Evolutionary conservation across 805 yeast genomes (phyloP), one percentile per base, ranked within the genome.

Genomic region (Sugiyamaella lignohabitans): DNA sequence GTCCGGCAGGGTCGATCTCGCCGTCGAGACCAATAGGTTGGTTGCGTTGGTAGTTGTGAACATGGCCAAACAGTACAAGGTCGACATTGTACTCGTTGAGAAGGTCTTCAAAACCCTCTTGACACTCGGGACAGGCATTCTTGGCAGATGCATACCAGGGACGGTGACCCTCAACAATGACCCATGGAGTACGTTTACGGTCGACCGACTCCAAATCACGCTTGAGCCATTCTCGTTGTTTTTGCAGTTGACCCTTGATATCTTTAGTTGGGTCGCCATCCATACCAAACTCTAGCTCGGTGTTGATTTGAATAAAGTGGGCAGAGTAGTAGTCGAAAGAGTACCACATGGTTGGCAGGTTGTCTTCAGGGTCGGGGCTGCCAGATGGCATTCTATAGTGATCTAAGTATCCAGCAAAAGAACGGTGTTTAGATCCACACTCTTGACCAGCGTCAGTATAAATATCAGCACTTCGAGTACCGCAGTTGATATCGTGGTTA

Each of bases 251-350:
- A 2, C 57, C 47, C 38, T 50, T 52, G 8, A 53, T 53, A n/a
- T 59, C 61, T 17, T 56, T 52, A 44, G 50, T 42, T 43, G 51
- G 49, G 42, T 17, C 44, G 10, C 47, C 50, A 2, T 53, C 50
- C 6, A 41, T 48, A 17, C 54, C 61, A 34, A 58, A 50, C 43
- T 62, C 66, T 2, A 65, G 59, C 46, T 62, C 66, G 18, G 63
- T 57, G 47, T 61, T 53, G 40, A 62, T 39, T 32, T 52, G 53
- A 11, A 62, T 53, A 41, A 58, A 62, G 46, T 62, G 66, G 3
- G 53, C 66, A 42, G 52, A 47, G n/a, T 64, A 63, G 45, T 62
- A 59, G 39, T 62, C 63, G 30, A 54, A 62, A 2, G 66, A 62
- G 47, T 60, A 62, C 65, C 65, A 62, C 56, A 62, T 54, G 38